These are phyloP conservation scores for Talaromyces sp. DNA, from an alignment of 2,329 filamentous ascomycete genomes.

Conservation along the genomic window DNA sequence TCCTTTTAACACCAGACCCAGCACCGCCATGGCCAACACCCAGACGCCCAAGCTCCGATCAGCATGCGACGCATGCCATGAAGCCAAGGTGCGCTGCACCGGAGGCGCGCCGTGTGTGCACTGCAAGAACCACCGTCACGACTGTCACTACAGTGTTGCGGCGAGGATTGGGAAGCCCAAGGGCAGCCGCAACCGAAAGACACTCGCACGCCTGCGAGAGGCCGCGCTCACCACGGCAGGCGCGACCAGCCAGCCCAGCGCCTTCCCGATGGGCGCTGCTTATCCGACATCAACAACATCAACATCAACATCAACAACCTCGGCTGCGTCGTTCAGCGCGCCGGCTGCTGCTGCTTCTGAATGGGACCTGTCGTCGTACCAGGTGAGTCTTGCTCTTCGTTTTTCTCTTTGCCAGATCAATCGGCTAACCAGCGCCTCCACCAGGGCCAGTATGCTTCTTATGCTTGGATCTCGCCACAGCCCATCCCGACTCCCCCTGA, in stretches of 20 bases:
- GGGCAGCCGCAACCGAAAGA: constrained; percentile 12
- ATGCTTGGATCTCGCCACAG: constrained; percentile 5
- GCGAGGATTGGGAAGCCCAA: constrained; percentile 14
- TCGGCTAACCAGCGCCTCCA: neutral
- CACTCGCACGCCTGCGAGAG: constrained; percentile 10
- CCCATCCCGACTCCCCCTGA: constrained; percentile 6
- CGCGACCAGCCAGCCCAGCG: constrained; percentile 1
- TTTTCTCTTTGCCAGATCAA: neutral
- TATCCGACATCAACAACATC: neutral
- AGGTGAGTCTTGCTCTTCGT: neutral
- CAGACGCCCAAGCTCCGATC: constrained; percentile 13
- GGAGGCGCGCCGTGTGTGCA: constrained; percentile 11
- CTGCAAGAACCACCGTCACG: constrained; percentile 10
- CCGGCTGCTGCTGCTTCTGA: neutral
- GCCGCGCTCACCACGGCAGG: constrained; percentile 1
- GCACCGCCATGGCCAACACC: constrained; percentile 2
- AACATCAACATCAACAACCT: neutral
- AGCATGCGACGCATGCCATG: constrained; percentile 13
- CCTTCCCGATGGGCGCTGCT: neutral
- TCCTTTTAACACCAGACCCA: neutral
- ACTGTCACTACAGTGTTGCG: constrained; percentile 12
- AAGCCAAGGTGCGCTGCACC: constrained; percentile 13
- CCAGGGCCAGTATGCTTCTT: neutral
- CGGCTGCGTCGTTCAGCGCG: neutral
- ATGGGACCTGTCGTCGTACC: neutral